These are phyloP conservation scores for Parastagonospora nodorum DNA, from an alignment of 2,329 filamentous ascomycete genomes.

Conservation along the genomic window DNA sequence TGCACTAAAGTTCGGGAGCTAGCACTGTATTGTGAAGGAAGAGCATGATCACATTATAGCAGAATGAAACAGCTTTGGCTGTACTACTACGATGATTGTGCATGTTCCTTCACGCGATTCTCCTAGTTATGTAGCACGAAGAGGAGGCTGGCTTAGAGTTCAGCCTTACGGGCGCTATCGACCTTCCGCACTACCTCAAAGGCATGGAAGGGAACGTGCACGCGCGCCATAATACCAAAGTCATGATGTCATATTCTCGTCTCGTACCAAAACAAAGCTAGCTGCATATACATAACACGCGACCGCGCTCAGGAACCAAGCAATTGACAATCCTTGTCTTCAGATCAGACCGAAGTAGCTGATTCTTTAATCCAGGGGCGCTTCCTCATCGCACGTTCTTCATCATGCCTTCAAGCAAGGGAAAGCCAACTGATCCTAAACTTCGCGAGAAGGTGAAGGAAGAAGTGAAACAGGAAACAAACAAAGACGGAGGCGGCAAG, in stretches of 20 bases:
- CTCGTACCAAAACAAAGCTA: slow-evolving; percentile 20
- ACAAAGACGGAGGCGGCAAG: slow-evolving; percentile 54
- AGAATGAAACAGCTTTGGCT: too few species aligned
- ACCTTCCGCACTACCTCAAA: not conserved
- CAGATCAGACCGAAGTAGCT: too few species aligned
- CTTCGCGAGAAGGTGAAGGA: slow-evolving; percentile 53
- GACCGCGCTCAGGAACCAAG: not conserved
- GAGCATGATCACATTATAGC: too few species aligned
- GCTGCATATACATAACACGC: slow-evolving; percentile 14
- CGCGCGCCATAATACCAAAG: slow-evolving; percentile 10
- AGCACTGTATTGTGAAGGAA: too few species aligned
- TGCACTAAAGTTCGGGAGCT: too few species aligned
- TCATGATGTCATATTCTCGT: slow-evolving; percentile 26
- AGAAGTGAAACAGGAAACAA: slow-evolving; percentile 52
- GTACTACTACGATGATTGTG: too few species aligned
- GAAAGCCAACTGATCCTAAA: slow-evolving; percentile 53
- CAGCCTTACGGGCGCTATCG: not conserved
- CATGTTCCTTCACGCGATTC: too few species aligned
- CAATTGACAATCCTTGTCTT: not conserved
- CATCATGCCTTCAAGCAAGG: slow-evolving; percentile 50
- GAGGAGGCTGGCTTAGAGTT: slow-evolving; percentile 3
- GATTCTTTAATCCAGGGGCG: not conserved
- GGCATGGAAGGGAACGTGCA: slow-evolving; percentile 2
- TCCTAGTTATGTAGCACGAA: not conserved
- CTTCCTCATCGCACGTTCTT: not conserved